These are phyloP conservation scores for Debaryomyces nepalensis DNA, from an alignment of 1,139 yeast species.

Conservation along the genomic window DNA sequence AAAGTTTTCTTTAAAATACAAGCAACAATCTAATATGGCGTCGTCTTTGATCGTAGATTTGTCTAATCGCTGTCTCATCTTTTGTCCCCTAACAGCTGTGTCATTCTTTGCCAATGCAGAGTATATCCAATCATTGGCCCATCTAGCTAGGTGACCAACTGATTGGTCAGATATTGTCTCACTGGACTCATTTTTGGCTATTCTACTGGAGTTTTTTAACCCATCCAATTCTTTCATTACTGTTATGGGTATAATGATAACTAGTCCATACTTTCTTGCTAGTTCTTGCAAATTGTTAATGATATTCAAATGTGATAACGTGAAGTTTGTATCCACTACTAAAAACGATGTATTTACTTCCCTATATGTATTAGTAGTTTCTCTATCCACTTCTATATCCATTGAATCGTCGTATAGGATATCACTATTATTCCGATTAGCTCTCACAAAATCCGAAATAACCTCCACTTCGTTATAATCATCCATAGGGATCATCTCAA, in stretches of 20 bases:
- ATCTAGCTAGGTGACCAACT: constrained; percentile 65
- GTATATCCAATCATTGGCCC: constrained; percentile 82
- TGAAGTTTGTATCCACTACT: constrained; percentile 79
- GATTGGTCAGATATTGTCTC: constrained; percentile 30
- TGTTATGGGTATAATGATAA: constrained; percentile 67
- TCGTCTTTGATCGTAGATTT: constrained; percentile 63
- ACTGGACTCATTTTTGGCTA: constrained; percentile 16
- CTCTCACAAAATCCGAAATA: constrained; percentile 47
- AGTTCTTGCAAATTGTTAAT: constrained; percentile 52
- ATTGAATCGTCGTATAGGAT: constrained; percentile 15
- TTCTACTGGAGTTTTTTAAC: constrained; percentile 52
- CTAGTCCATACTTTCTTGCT: constrained; percentile 47
- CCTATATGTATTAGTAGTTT: constrained; percentile 20
- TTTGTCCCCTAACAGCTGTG: constrained; percentile 68
- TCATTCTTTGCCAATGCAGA: constrained; percentile 56
- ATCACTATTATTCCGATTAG: constrained; percentile 23
- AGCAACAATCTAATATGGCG: constrained; percentile 83
- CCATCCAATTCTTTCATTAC: constrained; percentile 83
- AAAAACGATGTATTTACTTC: constrained; percentile 41
- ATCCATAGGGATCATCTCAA: constrained; percentile 57
- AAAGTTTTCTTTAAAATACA: constrained; percentile 55
- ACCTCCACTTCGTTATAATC: constrained; percentile 49
- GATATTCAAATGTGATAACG: constrained; percentile 64
- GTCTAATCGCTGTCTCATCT: constrained; percentile 54
- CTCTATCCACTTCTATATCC: constrained; percentile 24